Base-by-base conservation (phyloP, 2,329 filamentous ascomycete species). In the Fusarium newnesense region DNA sequence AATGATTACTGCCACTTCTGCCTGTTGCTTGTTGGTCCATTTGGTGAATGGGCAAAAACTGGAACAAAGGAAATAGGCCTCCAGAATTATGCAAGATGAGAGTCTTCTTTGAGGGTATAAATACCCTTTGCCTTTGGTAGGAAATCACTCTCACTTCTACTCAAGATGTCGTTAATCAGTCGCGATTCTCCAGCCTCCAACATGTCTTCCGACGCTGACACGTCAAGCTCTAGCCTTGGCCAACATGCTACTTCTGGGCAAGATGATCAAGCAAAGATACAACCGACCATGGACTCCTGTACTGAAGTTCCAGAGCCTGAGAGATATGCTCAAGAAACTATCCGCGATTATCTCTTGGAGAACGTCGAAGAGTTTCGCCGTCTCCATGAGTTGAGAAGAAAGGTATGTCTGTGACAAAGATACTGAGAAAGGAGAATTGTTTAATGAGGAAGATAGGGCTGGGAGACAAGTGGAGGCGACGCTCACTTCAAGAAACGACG, bases 391-490 rank as follows among this genome's bases (percentile, higher is more conserved):
- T 10, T 75, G 19, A 62, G 61, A 30, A 61, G 24, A 21, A 75
- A 70, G 67, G 73, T 52, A n/a, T 10, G 28, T 11, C 10, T 36
- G n/a, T 15, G 5, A 2, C 5, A 53, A 34, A 30, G 19, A 16
- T n/a, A 8, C 24, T 5, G 32, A 21, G 28, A 2, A 13, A n/a
- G 2, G n/a, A 19, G 2, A 44, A 11, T 36, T 3, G 5, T 13
- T 54, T 13, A 43, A 24, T 30, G 16, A 40, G 28, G 13, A 11
- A 4, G 2, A 47, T 32, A 87, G 86, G 84, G 85, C 26, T 86
- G 85, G 84, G 74, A 82, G 2, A 87, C 81, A 57, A 74, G 81
- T 2, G 70, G 78, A 42, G 86, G 83, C 2, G 85, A 89, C 50
- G 57, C 36, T 0, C 81, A 79, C 68, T 89, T 88, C 74, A 52